Conservation (phyloP, 2,329 filamentous ascomycete species). For the Aspergillus glaucus region DNA sequence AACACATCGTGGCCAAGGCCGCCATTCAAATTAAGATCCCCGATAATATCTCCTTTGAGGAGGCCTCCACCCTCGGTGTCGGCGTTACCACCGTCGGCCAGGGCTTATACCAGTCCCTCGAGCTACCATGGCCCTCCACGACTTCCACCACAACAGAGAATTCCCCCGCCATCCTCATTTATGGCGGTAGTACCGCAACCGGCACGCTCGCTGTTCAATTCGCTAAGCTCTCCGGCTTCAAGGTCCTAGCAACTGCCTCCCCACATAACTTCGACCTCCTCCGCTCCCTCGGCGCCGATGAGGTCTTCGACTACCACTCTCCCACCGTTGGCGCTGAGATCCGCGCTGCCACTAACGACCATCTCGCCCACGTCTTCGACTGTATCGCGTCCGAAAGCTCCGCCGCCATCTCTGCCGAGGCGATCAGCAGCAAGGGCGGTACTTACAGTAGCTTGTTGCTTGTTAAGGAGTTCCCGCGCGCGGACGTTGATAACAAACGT, state of each 20-base stretch:
- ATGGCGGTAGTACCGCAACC: constrained; percentile 29
- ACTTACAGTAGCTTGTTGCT: constrained; percentile 17
- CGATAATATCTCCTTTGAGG: constrained; percentile 42
- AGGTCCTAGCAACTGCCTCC: constrained; percentile 22
- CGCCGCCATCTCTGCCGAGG: constrained; percentile 20
- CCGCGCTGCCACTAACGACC: constrained; percentile 19
- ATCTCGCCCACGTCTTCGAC: constrained; percentile 28
- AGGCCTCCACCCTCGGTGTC: constrained; percentile 46
- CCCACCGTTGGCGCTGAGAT: constrained; percentile 16
- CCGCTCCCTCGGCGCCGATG: constrained; percentile 20
- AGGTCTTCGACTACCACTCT: constrained; percentile 25
- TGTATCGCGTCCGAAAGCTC: constrained; percentile 18
- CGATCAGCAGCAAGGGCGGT: constrained; percentile 17
- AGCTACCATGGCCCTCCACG: constrained; percentile 15
- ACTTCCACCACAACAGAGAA: constrained; percentile 12
- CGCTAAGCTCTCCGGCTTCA: constrained; percentile 24
- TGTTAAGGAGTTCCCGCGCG: constrained; percentile 9
- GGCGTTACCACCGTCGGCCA: constrained; percentile 48
- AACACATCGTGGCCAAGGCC: constrained; percentile 46
- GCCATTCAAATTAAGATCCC: constrained; percentile 42
- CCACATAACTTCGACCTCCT: constrained; percentile 23
- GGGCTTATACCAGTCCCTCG: constrained; percentile 22
- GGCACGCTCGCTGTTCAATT: constrained; percentile 29
- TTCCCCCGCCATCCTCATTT: constrained; percentile 21
- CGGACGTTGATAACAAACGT: constrained; percentile 18